Evolutionary conservation across 2,329 filamentous ascomycete genomes (phyloP), one percentile per base, ranked within the genome.

Genomic region (Zymoseptoria passerinii): DNA sequence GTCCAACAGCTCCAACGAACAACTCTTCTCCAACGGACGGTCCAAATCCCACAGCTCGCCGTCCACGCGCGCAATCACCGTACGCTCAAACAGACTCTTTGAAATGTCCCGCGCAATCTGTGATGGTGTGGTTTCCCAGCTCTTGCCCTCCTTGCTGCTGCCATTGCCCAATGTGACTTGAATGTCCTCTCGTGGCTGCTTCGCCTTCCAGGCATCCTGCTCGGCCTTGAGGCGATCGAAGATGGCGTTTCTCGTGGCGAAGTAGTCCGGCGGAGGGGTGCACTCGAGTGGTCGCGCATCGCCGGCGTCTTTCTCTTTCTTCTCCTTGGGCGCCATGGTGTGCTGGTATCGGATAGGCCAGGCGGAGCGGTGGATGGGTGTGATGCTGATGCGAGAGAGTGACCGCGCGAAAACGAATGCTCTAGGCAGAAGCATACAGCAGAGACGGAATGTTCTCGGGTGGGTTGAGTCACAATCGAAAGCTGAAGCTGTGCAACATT

Each of bases 11-110:
- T 92, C 88, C 28, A 99, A 82, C 67, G 84, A 88, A 78, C 90
- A 94, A 78, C 86, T 90, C 75, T 84, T 85, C 80, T 97, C 94
- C 40, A 99, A 77, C 4, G 92, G 92, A 56, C 94, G 81, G 70
- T 92, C 90, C 65, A 99, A 78, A 77, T 99, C 94, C 94, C 92
- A 99, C 9, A 97, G 80, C 70, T 89, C 82, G 57, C 88, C 90
- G 68, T 97, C 87, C 44, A 97, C 82, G 70, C 85, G 85, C 50
- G 92, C 87, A 69, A 99, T 87, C 61, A 99, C 89, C 51, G 86
- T 92, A 77, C 86, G 89, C 80, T 90, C 90, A 77, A 84, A 89
- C 68, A 88, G 82, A 71, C 85, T 94, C 83, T 88, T 96, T 76
- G 81, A 91, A 74, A 92, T 96, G 69, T 80, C 83, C 76, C 83